Evolutionary conservation across 371 early-diverging fungal species (phyloP), one percentile per base, ranked within the genome.

Genomic region (Umbelopsis sp.): DNA sequence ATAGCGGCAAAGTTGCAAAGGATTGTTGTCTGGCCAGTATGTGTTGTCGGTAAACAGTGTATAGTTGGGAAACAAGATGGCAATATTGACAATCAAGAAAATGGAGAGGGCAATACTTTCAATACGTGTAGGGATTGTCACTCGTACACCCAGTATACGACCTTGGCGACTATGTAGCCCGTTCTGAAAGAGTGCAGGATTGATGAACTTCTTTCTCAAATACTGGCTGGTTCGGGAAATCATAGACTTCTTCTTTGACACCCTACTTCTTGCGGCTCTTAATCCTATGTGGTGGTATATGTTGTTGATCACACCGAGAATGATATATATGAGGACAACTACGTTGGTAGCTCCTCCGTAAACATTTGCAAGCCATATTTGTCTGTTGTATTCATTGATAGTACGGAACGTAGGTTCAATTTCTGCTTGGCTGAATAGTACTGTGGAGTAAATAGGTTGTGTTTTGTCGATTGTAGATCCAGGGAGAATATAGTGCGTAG

Each of bases 341-440:
- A 35, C 57, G 35, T 35, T 29, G 35, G 57, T 57, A 8, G 57
- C 57, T 16, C 35, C 57, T 29, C 57, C 57, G 32, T 57, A 57
- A 14, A 57, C 18, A 4, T 29, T 29, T 16, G 32, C 57, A 35
- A 32, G 32, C 12, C 10, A 35, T 12, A 57, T 12, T 35, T 57
- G 57, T 16, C n/a, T 57, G 10, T n/a, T 57, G 29, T 35, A 57
- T n/a, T 57, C 57, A 29, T 14, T 35, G 32, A 57, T 35, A 18
- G 35, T 57, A 35, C 18, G 57, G 7, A 57, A 25, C 5, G 57
- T 57, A 16, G 57, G 57, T 8, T 57, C 12, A 35, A 57, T 35
- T 6, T 57, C 57, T 25, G 18, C 29, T 29, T 29, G 32, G 18
- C 18, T 57, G n/a, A 57, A 57, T 35, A 57, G 11, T 7, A 57